Evolutionary conservation across 2,329 filamentous ascomycete species (phyloP), one percentile per base, ranked within the genome.

Genomic region (Pezicula carpinea): DNA sequence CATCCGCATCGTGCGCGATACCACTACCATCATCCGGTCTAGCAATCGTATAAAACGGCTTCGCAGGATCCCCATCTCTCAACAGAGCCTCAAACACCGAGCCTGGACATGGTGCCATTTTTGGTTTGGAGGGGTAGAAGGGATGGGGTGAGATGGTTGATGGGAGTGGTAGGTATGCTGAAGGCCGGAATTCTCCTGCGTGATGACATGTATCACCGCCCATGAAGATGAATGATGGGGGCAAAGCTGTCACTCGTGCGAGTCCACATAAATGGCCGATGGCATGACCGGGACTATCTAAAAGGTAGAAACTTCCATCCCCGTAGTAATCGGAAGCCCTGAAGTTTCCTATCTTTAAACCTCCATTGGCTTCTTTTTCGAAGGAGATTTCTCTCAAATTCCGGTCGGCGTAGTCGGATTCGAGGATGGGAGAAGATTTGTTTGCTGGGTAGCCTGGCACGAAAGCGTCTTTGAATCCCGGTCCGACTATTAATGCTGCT

Each of bases 261-360:
- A 80, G 64, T 3, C 66, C 76, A 47, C 68, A 70, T n/a, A 76
- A 62, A 54, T 77, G 75, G 1, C 72, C 74, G 10, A 74, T 59
- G 0, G 70, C 68, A 54, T 80, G 76, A 1, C 78, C 78, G 0
- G 76, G 75, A 3, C 70, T 69, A 52, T 76, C 65, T 22, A 81
- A 65, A 2, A 81, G 64, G 55, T 78, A 79, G 53, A 81, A 77
- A 18, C 64, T 70, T 1, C 76, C 77, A 54, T 81, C 77, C 6
- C 69, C 68, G 46, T 78, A 80, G 55, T 71, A 80, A 54, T 80
- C 77, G 32, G 64, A 61, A 1, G 74, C 73, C 31, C 64, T 56
- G 55, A 75, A 76, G 7, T 66, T 57, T 1, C 71, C 73, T 17
- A 76, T 70, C 48, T 68, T 65, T 3, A 71, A 47, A 5, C 53